Evolutionary conservation across 345 rosid genomes (phyloP), one percentile per base, ranked within the genome.

Genomic region (Acer saccharum): DNA sequence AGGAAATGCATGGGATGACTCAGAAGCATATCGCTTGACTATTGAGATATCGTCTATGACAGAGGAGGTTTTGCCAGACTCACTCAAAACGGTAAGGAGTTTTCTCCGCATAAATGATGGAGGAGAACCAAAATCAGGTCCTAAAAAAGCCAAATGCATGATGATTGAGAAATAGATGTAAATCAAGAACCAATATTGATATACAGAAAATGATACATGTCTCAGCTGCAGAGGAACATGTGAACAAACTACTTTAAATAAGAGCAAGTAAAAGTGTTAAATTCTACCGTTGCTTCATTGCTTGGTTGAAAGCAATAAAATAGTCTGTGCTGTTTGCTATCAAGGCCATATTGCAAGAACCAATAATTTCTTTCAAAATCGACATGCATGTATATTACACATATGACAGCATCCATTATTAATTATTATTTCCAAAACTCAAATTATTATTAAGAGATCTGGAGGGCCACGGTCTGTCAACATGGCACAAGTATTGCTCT

Each of bases 71-170:
- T 88, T 96, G 14, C 97, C 91, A 76, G 83, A 82, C 73, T 94
- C 97, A 50, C 82, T 83, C 81, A 96, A 84, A 71, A 94, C 79
- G 6, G 87, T 74, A 62, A 94, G 98, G 69, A 94, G 92, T 77
- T 87, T 91, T 75, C 82, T 88, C 66, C 94, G 87, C 74, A 80
- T 77, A 85, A 88, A 71, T 48, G 93, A 87, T 76, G 90, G 92
- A 52, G 97, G 92, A 55, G 92, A 73, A 73, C 98, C 99, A 80
- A 88, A 96, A 78, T 92, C 95, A 64, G 99, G 99, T 83, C 99
- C 99, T 96, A 77, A 72, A 32, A 65, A 71, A 63, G 71, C 69
- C 62, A 70, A 79, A 74, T 55, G 70, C 20, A 29, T 46, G 74
- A 72, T 4, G 17, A 79, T 75, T 74, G 20, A 62, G 46, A 75